phyloP scores from a whole-genome alignment of 2,329 filamentous ascomycete species.

The Pseudogymnoascus pannorum region DNA sequence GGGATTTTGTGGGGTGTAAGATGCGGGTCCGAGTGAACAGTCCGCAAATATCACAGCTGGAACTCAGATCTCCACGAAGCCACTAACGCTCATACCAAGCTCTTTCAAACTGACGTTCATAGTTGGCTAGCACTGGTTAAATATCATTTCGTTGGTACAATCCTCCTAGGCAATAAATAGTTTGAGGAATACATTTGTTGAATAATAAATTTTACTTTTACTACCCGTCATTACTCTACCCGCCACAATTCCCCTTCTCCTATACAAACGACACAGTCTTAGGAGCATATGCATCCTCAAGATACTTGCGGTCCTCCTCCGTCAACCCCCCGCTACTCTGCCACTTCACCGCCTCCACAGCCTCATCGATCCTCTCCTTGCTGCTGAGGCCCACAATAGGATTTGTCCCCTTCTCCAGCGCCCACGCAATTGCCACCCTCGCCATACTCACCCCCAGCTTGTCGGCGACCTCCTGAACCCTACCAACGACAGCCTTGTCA shows the following conservation, averaged over 20 bases:
- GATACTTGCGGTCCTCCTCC: conserved; percentile 45
- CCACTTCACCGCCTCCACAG: conserved; percentile 35
- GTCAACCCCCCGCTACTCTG: conserved; percentile 38
- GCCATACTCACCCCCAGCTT: conserved; percentile 52
- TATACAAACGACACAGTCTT: conserved; percentile 25
- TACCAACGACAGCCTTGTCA: conserved; percentile 25
- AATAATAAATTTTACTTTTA: neutral
- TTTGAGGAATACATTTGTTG: neutral
- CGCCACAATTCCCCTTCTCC: neutral
- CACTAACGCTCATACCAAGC: neutral
- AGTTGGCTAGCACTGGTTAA: neutral
- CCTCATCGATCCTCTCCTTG: conserved; percentile 47
- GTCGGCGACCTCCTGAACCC: conserved; percentile 49
- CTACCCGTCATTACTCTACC: neutral
- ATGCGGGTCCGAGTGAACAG: too few species aligned
- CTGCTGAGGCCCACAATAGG: conserved; percentile 49
- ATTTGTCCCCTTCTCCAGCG: conserved; percentile 37
- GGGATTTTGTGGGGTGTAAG: neutral
- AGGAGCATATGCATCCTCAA: conserved; percentile 48
- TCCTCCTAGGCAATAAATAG: neutral
- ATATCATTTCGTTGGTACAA: neutral
- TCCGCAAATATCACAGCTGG: too few species aligned
- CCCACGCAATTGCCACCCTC: conserved; percentile 52
- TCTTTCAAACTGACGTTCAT: neutral
- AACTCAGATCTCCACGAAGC: too few species aligned